phyloP scores from a whole-genome alignment of 2,329 filamentous ascomycete genomes.

The Alternaria longipes region DNA sequence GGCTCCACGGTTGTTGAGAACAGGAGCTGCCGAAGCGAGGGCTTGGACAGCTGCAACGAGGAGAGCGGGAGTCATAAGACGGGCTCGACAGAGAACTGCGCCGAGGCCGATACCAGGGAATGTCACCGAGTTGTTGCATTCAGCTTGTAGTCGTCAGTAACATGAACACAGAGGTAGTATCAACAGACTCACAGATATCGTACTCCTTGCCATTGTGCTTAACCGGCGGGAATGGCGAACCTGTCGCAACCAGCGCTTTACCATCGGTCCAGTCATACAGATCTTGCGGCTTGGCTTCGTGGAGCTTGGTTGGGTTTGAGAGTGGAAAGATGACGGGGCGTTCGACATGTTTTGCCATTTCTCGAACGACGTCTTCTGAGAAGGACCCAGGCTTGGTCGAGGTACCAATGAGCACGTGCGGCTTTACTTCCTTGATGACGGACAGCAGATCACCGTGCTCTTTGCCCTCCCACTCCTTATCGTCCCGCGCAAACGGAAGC shows the following conservation, averaged over 20 bases:
- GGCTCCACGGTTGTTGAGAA: constrained; percentile 67
- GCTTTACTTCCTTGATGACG: constrained; percentile 75
- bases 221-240: constrained; percentile 82
- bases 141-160: constrained; percentile 61
- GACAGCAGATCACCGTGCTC: constrained; percentile 68
- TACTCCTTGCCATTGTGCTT: constrained; percentile 64
- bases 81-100: constrained; percentile 73
- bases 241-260: constrained; percentile 80
- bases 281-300: constrained; percentile 82
- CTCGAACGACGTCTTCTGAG: constrained; percentile 74
- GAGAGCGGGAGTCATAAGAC: constrained; percentile 77
- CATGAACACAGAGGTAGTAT: neutral
- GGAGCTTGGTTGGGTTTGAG: constrained; percentile 83
- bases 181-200: constrained; percentile 59
- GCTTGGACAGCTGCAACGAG: constrained; percentile 81
- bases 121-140: constrained; percentile 88
- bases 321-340: constrained; percentile 88
- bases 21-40: constrained; percentile 75
- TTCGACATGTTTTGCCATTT: constrained; percentile 77
- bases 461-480: constrained; percentile 69
- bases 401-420: constrained; percentile 84
- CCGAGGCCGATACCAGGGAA: constrained; percentile 90
- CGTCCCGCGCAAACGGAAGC: constrained; percentile 70
- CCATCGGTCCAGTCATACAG: constrained; percentile 81
- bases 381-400: constrained; percentile 81